phyloP scores from a whole-genome alignment of 2,329 filamentous ascomycete genomes.

The Ophiostoma populinum region DNA sequence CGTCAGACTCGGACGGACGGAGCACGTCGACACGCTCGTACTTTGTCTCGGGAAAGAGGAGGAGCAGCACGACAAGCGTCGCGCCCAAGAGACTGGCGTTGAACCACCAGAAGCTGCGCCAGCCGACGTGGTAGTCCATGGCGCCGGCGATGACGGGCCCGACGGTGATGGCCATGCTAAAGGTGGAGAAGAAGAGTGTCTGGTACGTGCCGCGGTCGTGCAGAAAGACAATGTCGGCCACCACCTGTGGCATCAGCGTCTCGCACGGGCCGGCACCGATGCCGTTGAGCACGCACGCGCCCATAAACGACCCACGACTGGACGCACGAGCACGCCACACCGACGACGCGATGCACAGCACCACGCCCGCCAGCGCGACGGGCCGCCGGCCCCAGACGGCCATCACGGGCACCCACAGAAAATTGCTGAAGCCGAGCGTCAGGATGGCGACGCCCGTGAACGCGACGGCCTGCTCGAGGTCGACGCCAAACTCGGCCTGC shows the following conservation, averaged over 20 bases:
- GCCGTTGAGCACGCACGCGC: conserved; percentile 42
- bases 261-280: conserved; percentile 45
- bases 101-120: conserved; percentile 50
- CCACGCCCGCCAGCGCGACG: conserved; percentile 25
- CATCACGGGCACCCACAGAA: conserved; percentile 31
- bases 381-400: conserved; percentile 30
- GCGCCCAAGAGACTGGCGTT: conserved; percentile 37
- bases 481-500: conserved; percentile 35
- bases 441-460: conserved; percentile 31
- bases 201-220: conserved; percentile 42
- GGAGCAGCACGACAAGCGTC: conserved; percentile 32
- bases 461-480: conserved; percentile 31
- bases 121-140: conserved; percentile 41
- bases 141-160: conserved; percentile 25
- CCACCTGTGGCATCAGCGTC: conserved; percentile 43
- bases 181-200: conserved; percentile 38
- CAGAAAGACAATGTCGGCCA: conserved; percentile 47
- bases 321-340: conserved; percentile 37
- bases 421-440: conserved; percentile 31
- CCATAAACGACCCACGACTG: conserved; percentile 46
- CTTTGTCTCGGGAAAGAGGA: conserved; percentile 46
- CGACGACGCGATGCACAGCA: conserved; percentile 26
- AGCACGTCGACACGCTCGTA: conserved; percentile 33
- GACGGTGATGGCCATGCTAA: conserved; percentile 43
- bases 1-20: not conserved